phyloP scores from a whole-genome alignment of 768 basidiomycete species.

The Inosperma sp. region DNA sequence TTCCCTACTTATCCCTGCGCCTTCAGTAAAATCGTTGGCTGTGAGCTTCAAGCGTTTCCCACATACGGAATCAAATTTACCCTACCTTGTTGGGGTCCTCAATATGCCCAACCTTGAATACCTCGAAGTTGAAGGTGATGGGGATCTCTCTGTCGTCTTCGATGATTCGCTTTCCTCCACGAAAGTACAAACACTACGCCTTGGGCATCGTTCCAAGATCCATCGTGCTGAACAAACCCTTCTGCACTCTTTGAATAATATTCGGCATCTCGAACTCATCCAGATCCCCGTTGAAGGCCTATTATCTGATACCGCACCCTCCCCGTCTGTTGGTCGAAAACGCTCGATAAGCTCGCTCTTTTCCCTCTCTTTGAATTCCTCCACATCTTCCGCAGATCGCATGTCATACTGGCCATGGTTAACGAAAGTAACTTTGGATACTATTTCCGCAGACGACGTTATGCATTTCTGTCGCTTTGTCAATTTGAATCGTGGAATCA shows the following conservation, averaged over 20 bases:
- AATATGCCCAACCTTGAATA: conserved; percentile 6
- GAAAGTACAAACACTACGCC: neutral
- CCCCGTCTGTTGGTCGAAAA: neutral
- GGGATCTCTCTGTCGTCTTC: neutral
- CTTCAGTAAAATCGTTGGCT: conserved; percentile 14
- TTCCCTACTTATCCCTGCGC: neutral
- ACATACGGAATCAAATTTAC: neutral
- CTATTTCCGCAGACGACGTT: conserved; percentile 12
- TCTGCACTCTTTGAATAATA: neutral
- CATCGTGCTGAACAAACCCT: neutral
- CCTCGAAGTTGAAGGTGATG: conserved; percentile 7
- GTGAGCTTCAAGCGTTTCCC: conserved; percentile 4
- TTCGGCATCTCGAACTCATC: neutral
- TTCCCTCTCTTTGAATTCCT: neutral
- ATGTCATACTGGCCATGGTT: neutral
- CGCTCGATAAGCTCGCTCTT: conserved; percentile 1
- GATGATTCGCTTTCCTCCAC: neutral
- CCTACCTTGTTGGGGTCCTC: conserved; percentile 4
- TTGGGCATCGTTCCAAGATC: neutral
- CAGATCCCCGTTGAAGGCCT: neutral
- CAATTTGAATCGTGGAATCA: conserved; percentile 8
- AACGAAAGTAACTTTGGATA: conserved; percentile 13
- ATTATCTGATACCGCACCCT: neutral
- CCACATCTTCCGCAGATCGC: neutral
- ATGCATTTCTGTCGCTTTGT: conserved; percentile 13